These are phyloP conservation scores for Priceomyces medius DNA, from an alignment of 805 yeast species.

Conservation along the genomic window DNA sequence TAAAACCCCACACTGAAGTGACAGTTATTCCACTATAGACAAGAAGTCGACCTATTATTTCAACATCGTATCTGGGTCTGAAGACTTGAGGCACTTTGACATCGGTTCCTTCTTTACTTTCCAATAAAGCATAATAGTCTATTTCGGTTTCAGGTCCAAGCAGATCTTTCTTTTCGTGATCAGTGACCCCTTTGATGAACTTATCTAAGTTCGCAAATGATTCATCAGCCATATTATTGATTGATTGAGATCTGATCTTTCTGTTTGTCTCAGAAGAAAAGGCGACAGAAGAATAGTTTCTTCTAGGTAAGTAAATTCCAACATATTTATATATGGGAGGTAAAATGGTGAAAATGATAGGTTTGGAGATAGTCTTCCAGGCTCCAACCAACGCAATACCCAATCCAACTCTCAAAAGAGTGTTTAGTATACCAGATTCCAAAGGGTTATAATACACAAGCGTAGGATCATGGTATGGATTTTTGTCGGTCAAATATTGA, in stretches of 20 bases:
- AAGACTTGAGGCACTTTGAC: conserved; percentile 35
- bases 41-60: conserved; percentile 70
- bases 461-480: conserved; percentile 25
- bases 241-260: conserved; percentile 38
- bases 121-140: conserved; percentile 41
- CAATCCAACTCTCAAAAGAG: conserved; percentile 49
- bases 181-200: conserved; percentile 25
- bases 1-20: conserved; percentile 49
- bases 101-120: conserved; percentile 20
- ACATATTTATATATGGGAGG: conserved; percentile 55
- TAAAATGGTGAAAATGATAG: conserved; percentile 54
- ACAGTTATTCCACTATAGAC: conserved; percentile 81
- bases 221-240: conserved; percentile 34
- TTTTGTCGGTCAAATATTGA: conserved; percentile 20
- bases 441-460: conserved; percentile 42
- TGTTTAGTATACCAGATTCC: conserved; percentile 42
- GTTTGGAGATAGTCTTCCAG: conserved; percentile 78
- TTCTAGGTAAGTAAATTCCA: conserved; percentile 40
- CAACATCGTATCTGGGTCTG: conserved; percentile 66
- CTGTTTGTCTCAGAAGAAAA: conserved; percentile 29
- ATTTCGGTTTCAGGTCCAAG: conserved; percentile 41
- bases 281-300: conserved; percentile 39
- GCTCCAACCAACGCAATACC: conserved; percentile 63
- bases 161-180: conserved; percentile 23
- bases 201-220: conserved; percentile 24